A percentile compares a stretch with the other conserved stretches of the same genome.
Evolutionary conservation across 148 eudicot genomes (phyloP).

Genomic region (Pouteria glomerata): DNA sequence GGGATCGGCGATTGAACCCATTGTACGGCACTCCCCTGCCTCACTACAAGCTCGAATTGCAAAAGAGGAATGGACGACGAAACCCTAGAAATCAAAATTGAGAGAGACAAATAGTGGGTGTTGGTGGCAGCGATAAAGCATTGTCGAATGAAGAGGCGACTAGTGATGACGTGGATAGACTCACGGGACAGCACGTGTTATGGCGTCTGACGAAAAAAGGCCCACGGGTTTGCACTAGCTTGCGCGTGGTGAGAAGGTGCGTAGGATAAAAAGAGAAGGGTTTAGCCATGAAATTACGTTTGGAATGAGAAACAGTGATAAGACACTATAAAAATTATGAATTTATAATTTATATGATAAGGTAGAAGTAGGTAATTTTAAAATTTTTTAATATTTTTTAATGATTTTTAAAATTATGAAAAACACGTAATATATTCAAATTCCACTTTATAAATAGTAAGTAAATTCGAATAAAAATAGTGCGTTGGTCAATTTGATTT

Average conservation of each 20-base stretch:
- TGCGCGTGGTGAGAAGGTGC: not conserved
- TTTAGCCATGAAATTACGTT: not conserved
- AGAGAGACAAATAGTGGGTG: constrained; percentile 5
- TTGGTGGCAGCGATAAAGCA: constrained; percentile 19
- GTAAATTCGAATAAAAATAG: no score
- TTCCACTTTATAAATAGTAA: no score
- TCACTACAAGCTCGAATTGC: not conserved
- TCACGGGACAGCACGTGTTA: constrained; percentile 11
- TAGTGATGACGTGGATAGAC: constrained; percentile 6
- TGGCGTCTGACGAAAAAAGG: not conserved
- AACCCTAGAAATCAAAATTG: constrained; percentile 27
- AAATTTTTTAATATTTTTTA: not conserved
- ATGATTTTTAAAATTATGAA: not conserved
- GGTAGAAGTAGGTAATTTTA: not conserved
- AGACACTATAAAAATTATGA: no score
- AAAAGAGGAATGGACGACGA: not conserved
- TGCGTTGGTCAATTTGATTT: not conserved
- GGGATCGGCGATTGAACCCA: constrained; percentile 83
- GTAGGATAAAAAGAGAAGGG: not conserved
- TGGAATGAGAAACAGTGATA: no score
- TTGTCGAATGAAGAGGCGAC: not conserved
- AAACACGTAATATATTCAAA: no score
- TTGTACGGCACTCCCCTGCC: constrained; percentile 11
- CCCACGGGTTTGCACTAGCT: not conserved
- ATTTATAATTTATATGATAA: no score